phyloP scores from a whole-genome alignment of 805 yeast species.

The Sungouiozyma ichnusensis region DNA sequence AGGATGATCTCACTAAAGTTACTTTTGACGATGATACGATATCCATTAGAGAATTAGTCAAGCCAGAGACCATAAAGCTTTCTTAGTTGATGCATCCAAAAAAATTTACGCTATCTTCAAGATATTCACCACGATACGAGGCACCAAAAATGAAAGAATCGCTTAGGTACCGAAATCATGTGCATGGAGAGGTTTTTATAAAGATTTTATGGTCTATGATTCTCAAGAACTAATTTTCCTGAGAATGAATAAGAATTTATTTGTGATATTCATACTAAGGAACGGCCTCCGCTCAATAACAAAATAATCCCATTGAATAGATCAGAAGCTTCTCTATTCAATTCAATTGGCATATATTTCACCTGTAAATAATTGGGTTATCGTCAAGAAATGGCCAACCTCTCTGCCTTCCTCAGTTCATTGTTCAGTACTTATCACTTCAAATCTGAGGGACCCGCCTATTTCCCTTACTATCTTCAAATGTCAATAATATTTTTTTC shows the following conservation, averaged over 20 bases:
- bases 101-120: slow-evolving; percentile 56
- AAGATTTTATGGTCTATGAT: slow-evolving; percentile 66
- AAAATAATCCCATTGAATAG: slow-evolving; percentile 27
- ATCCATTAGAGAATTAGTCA: slow-evolving; percentile 16
- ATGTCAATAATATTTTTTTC: no score
- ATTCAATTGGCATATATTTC: not conserved
- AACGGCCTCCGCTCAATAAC: slow-evolving; percentile 23
- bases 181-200: slow-evolving; percentile 84
- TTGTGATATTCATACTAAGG: slow-evolving; percentile 13
- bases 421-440: no score
- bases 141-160: slow-evolving; percentile 48
- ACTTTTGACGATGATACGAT: slow-evolving; percentile 27
- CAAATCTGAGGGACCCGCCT: not conserved
- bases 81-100: slow-evolving; percentile 84
- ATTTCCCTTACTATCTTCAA: not conserved
- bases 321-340: slow-evolving; percentile 14
- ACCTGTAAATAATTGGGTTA: not conserved
- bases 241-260: slow-evolving; percentile 32
- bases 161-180: slow-evolving; percentile 82
- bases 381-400: no score
- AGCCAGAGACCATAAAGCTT: slow-evolving; percentile 53
- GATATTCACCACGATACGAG: slow-evolving; percentile 60
- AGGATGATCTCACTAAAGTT: slow-evolving; percentile 1
- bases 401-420: no score
- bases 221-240: slow-evolving; percentile 39